Evolutionary conservation across 2,329 filamentous ascomycete genomes (phyloP), one percentile per base, ranked within the genome.

Genomic region (Pseudogymnoascus sp.): DNA sequence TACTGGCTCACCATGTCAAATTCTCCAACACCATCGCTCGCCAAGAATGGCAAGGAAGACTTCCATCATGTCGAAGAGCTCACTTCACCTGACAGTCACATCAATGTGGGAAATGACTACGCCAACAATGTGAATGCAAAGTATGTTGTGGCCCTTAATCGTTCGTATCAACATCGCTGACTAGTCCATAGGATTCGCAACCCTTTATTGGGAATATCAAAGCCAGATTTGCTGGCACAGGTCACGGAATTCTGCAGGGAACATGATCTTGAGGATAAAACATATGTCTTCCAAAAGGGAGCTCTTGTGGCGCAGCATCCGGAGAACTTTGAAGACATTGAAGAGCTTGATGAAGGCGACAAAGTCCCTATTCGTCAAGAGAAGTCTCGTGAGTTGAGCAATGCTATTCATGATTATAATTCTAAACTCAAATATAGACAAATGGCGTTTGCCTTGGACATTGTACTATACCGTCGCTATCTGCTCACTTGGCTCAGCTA

Each of bases 401-500:
- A 12, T 11, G 39, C 9, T 12, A 22, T 42, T 22, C 9, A 42
- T 19, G 19, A 42, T 42, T 9, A 42, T 12, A 42, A 78, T 92
- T 19, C 77, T 76, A 45, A 77, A 84, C 62, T 87, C 89, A 71
- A 76, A 80, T 42, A 76, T 82, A 30, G 85, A 89, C 78, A 86
- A 85, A 69, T 89, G 86, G 83, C 79, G 81, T 64, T 79, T 85
- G 35, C 84, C 87, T 0, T 77, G 70, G 69, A 80, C 80, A 62
- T 76, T 90, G 6, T 86, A 84, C 74, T 79, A 87, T 66, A 87
- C 86, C 38, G 86, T 89, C 67, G 76, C 81, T 9, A 82, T 84
- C 16, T 87, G 84, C 71, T 87, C 85, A 61, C 82, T 89, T 58
- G 85, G 84, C 49, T 86, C 86, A n/a, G 84, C 85, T 16, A 84